These are phyloP conservation scores for Cinnamomum micranthum DNA, from an alignment of 164 flowering plant genomes.

Conservation along the genomic window DNA sequence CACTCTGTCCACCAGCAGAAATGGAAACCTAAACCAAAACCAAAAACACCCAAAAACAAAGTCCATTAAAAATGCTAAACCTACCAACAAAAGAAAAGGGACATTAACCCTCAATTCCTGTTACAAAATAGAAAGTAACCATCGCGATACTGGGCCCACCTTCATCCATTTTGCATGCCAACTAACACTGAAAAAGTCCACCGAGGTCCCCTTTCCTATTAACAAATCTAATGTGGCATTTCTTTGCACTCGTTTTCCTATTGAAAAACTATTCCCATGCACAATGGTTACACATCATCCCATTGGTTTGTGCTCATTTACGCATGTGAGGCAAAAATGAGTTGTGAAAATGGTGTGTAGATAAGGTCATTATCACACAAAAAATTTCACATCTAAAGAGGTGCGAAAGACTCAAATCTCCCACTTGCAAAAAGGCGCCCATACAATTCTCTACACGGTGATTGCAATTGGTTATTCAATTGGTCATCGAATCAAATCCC, in stretches of 20 bases:
- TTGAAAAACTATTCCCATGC: neutral
- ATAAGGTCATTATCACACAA: no score
- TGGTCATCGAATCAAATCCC: no score
- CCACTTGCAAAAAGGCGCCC: no score
- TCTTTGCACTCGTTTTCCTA: neutral
- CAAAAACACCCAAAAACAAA: neutral
- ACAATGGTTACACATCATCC: neutral
- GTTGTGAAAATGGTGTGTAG: no score
- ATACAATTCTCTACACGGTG: no score
- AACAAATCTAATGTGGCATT: no score
- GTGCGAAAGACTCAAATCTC: no score
- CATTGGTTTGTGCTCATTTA: no score
- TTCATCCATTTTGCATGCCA: neutral
- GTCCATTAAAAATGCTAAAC: neutral
- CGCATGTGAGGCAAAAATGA: no score
- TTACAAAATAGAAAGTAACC: neutral
- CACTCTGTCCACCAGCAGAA: slow-evolving; percentile 93
- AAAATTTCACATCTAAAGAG: no score
- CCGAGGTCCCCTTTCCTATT: neutral
- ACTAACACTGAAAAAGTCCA: neutral
- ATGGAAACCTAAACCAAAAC: slow-evolving; percentile 63
- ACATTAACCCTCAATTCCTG: neutral
- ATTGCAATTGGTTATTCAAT: no score
- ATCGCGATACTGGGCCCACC: neutral
- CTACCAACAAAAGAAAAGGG: neutral